Percentiles rank a stretch among this genome's conserved stretches.
phyloP scores from a whole-genome alignment of 192 early-diverging fungal genomes.

The Coemansia sp. region DNA sequence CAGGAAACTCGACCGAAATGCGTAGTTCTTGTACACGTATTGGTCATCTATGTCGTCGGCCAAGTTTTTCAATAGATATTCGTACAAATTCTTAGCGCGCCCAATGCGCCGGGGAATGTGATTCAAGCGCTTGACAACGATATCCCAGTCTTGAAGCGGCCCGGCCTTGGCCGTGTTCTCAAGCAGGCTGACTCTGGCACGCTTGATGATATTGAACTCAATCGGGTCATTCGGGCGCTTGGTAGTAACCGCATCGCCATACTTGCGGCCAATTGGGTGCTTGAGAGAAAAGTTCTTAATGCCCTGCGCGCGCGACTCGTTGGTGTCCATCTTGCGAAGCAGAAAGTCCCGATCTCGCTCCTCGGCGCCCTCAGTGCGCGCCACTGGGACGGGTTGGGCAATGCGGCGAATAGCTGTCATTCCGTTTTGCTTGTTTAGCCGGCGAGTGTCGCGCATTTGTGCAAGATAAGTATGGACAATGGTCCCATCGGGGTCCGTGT shows the following conservation, averaged over 20 bases:
- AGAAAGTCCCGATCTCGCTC: conserved; percentile 16
- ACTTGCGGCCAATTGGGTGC: neutral
- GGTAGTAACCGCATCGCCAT: neutral
- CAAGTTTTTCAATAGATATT: conserved; percentile 16
- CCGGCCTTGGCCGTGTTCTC: neutral
- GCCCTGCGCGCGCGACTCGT: neutral
- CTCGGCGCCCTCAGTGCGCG: conserved; percentile 25
- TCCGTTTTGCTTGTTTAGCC: neutral
- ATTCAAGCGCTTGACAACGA: conserved; percentile 8
- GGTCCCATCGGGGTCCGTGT: conserved; percentile 17
- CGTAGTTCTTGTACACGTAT: conserved; percentile 18
- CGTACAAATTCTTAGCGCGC: conserved; percentile 27
- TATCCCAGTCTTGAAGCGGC: neutral
- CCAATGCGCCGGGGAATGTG: conserved; percentile 10
- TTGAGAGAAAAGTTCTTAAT: neutral
- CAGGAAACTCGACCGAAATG: conserved; percentile 21
- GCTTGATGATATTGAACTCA: neutral
- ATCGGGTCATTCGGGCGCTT: neutral
- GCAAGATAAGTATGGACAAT: conserved; percentile 23
- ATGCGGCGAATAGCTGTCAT: conserved; percentile 1
- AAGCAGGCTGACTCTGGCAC: conserved; percentile 9
- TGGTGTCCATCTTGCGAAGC: neutral
- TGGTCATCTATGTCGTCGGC: conserved; percentile 11
- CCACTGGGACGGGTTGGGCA: neutral
- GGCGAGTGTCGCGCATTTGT: conserved; percentile 18